Evolutionary conservation across 2,329 filamentous ascomycete species (phyloP).

Genomic region (Arthrobotrys pseudoclavata): DNA sequence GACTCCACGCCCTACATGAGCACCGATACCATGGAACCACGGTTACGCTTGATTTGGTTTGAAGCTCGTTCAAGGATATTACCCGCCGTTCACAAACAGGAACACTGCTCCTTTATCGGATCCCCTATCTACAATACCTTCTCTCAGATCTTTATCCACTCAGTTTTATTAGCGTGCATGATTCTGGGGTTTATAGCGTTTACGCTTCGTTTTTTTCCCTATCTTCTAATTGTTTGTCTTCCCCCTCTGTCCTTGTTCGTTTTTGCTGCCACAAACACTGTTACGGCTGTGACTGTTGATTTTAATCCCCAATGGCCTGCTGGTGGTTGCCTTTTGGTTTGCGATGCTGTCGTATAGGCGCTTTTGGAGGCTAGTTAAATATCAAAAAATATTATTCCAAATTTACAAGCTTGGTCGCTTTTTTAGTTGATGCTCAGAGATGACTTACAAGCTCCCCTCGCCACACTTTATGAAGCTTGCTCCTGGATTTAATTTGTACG

Average conservation of each 20-base stretch:
- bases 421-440: neutral
- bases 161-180: constrained; percentile 59
- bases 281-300: constrained; percentile 7
- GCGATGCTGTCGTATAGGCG: constrained; percentile 33
- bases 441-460: no score
- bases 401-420: neutral
- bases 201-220: constrained; percentile 15
- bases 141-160: constrained; percentile 39
- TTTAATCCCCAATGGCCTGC: neutral
- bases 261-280: neutral
- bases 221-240: neutral
- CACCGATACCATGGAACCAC: neutral
- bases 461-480: no score
- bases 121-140: neutral
- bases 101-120: neutral
- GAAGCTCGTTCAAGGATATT: neutral
- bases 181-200: constrained; percentile 57
- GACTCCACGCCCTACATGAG: constrained; percentile 52
- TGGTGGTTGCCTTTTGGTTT: neutral
- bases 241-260: neutral
- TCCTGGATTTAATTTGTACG: no score
- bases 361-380: constrained; percentile 40
- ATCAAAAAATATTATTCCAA: constrained; percentile 30
- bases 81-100: neutral
- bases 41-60: neutral